Conservation (phyloP, 163 green algal species). For the Scenedesmus sp. region DNA sequence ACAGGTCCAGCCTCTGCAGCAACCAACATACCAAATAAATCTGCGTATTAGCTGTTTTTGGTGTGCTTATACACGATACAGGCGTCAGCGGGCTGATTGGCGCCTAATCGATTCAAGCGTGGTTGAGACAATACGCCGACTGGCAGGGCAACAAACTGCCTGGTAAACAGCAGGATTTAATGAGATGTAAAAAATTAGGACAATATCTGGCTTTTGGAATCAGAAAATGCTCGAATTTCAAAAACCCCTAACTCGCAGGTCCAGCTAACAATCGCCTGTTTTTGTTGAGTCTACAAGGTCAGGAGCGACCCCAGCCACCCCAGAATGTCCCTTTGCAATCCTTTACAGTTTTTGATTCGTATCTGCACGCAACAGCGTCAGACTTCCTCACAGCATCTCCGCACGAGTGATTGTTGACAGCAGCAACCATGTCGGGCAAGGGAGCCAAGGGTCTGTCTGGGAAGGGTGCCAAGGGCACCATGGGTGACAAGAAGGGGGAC, state of each 20-base stretch:
- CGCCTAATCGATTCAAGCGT: neutral
- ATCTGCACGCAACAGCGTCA: constrained; percentile 8
- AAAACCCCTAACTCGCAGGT: constrained; percentile 13
- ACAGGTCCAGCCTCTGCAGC: too few relatives aligned
- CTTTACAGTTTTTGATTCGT: neutral
- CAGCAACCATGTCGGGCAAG: constrained; percentile 77
- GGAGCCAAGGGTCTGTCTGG: constrained; percentile 94
- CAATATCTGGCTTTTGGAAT: neutral
- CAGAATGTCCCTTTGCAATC: neutral
- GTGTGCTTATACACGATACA: neutral
- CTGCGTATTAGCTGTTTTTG: neutral
- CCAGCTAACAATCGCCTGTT: constrained; percentile 17
- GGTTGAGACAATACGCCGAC: neutral
- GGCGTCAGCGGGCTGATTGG: neutral
- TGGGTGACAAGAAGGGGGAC: constrained; percentile 85
- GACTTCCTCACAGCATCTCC: neutral
- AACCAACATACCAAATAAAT: neutral
- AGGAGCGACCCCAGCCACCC: neutral
- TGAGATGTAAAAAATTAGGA: too few relatives aligned
- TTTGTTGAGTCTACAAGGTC: neutral
- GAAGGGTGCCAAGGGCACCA: constrained; percentile 95
- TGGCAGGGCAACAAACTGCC: neutral
- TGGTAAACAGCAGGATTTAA: neutral
- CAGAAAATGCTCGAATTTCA: neutral
- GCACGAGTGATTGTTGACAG: constrained; percentile 4